These are phyloP conservation scores for Xerocomus brunneocitrinus DNA, from an alignment of 768 basidiomycete genomes.

Conservation along the genomic window DNA sequence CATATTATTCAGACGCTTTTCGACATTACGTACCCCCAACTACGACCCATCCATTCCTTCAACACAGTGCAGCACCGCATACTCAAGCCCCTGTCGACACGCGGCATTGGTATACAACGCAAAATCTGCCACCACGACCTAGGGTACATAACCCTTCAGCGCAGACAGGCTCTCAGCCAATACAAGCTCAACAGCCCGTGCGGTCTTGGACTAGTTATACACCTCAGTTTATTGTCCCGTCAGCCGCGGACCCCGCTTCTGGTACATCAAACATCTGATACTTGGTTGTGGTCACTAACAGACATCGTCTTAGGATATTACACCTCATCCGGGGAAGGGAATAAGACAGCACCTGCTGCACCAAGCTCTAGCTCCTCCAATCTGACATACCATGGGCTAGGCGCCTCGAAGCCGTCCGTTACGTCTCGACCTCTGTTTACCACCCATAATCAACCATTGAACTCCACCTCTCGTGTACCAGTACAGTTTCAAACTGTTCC, in stretches of 20 bases:
- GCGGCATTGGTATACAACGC: conserved; percentile 14
- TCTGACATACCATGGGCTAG: background rate
- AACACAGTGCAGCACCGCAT: background rate
- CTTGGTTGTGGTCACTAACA: background rate
- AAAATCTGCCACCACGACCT: conserved; percentile 7
- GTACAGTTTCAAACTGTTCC: conserved; percentile 2
- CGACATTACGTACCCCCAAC: conserved; percentile 4
- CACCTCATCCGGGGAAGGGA: conserved; percentile 1
- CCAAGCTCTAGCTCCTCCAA: background rate
- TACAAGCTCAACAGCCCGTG: conserved; percentile 4
- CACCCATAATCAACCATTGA: conserved; percentile 3
- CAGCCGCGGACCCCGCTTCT: background rate
- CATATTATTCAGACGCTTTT: background rate
- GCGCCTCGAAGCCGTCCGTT: background rate
- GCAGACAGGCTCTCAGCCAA: conserved; percentile 4
- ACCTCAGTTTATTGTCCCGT: background rate
- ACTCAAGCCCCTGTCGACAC: background rate
- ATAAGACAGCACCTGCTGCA: background rate
- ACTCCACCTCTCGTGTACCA: conserved; percentile 2
- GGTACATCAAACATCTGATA: conserved; percentile 7
- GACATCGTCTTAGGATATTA: conserved; percentile 1
- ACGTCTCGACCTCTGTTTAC: background rate
- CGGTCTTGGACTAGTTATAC: conserved; percentile 11
- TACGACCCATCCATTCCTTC: background rate
- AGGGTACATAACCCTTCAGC: background rate